Percentiles rank a stretch among this genome's conserved stretches.
These are phyloP conservation scores for Arthroderma sp. DNA, from an alignment of 2,329 filamentous ascomycete genomes.

Conservation along the genomic window DNA sequence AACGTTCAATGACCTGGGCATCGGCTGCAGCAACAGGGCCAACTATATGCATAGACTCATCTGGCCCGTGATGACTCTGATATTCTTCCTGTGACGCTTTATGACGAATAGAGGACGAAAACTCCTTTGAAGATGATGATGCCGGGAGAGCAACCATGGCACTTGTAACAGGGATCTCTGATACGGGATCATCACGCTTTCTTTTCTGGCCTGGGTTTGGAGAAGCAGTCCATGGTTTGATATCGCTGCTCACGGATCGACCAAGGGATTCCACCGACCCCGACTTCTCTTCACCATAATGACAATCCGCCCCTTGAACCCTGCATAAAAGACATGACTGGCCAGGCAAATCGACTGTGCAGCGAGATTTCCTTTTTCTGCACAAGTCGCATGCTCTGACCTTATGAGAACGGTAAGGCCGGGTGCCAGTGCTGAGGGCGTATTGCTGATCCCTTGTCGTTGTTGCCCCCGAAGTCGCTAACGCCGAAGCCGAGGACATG, in stretches of 20 bases:
- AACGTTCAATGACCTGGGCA: slow-evolving; percentile 48
- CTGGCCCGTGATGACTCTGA: slow-evolving; percentile 7
- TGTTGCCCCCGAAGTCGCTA: too few relatives aligned
- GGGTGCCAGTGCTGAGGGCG: slow-evolving; percentile 27
- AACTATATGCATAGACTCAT: slow-evolving; percentile 41
- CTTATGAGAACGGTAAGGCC: slow-evolving; percentile 50
- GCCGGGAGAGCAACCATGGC: slow-evolving; percentile 3
- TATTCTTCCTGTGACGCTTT: background rate
- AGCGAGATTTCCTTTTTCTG: slow-evolving; percentile 48
- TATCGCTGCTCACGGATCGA: slow-evolving; percentile 9
- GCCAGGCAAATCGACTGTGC: slow-evolving; percentile 42
- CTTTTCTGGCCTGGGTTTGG: slow-evolving; percentile 6
- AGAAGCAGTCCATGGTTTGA: slow-evolving; percentile 7
- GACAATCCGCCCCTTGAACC: slow-evolving; percentile 44
- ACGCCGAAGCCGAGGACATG: too few relatives aligned
- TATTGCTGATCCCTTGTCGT: slow-evolving; percentile 4
- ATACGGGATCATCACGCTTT: slow-evolving; percentile 5
- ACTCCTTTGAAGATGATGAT: background rate
- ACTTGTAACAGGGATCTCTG: slow-evolving; percentile 1
- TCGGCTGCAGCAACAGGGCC: slow-evolving; percentile 48
- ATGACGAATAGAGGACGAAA: background rate
- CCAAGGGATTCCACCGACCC: slow-evolving; percentile 14
- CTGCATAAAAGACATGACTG: slow-evolving; percentile 45
- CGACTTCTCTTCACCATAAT: slow-evolving; percentile 35
- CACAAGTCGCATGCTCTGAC: slow-evolving; percentile 48